Evolutionary conservation across 305 asterid genomes (phyloP), one percentile per base, ranked within the genome.

Genomic region (Solanum hybrid): DNA sequence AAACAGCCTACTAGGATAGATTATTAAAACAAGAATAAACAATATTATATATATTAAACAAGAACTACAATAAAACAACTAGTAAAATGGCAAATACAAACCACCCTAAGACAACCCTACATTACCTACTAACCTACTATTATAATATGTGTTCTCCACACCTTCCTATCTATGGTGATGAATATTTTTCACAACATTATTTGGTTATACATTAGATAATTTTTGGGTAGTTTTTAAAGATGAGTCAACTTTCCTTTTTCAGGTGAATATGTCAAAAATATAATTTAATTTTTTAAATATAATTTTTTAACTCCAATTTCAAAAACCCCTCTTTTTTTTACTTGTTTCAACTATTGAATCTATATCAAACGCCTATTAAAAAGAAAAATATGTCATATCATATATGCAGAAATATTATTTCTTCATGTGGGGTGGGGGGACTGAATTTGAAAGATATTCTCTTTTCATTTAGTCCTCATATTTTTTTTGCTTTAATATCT

Each of bases 401-500:
- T 34, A 19, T 34, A 77, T 77, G 82, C 13, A 19, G 8, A 6
- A 34, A 77, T 34, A 34, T 19, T 37, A 27, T 77, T 36, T 19
- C 37, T 69, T n/a, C 36, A 10, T 60, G 24, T 17, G 24, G 71
- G 10, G 26, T n/a, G 73, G 24, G 64, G 51, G 86, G 85, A 19
- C 78, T 32, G 24, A 51, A 24, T 56, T 69, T 60, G 11, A 87
- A 51, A 69, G 35, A 34, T 22, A 4, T 17, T 2, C 6, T 24
- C n/a, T 79, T 79, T 79, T 80, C 0, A 8, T 42, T 40, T 40
- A 40, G 86, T 24, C 86, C 37, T 77, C 6, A 37, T 7, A n/a
- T 60, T 80, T 80, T 80, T 91, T 78, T 37, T 36, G 56, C 75
- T 64, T 69, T 71, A 87, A 90, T 71, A 34, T 51, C 36, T 51